phyloP scores from a whole-genome alignment of 352 stramenopile genomes.

The Phytophthora pini region DNA sequence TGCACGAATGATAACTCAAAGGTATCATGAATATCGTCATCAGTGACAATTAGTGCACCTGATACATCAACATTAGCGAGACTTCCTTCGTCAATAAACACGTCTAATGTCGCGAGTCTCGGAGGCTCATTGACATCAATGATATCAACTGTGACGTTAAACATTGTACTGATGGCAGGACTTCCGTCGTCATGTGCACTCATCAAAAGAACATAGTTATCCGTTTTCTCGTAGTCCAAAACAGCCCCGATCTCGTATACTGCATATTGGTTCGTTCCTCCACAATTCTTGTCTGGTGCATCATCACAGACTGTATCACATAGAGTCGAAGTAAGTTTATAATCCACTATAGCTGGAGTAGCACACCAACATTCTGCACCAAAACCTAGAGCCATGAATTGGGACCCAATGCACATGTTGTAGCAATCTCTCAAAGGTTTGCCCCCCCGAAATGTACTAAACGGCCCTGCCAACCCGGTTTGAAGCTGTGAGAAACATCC shows the following conservation, averaged over 20 bases:
- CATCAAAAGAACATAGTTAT: conserved; percentile 16
- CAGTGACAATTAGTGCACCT: conserved; percentile 2
- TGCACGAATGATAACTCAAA: conserved; percentile 4
- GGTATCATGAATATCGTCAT: conserved; percentile 26
- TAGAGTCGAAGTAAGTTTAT: conserved; percentile 3
- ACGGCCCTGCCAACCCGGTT: neutral
- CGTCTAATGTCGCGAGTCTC: conserved; percentile 7
- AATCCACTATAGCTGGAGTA: conserved; percentile 16
- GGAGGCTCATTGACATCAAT: conserved; percentile 33
- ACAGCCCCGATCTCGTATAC: conserved; percentile 30
- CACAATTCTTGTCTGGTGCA: conserved; percentile 23
- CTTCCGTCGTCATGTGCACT: conserved; percentile 23
- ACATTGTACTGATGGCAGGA: conserved; percentile 13
- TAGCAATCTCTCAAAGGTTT: conserved; percentile 26
- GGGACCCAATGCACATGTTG: conserved; percentile 14
- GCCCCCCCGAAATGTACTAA: neutral
- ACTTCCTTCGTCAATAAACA: conserved; percentile 23
- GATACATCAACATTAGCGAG: conserved; percentile 17
- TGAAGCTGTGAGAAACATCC: conserved; percentile 34
- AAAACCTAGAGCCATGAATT: conserved; percentile 36
- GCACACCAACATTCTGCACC: conserved; percentile 30
- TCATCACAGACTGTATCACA: conserved; percentile 26
- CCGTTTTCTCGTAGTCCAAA: conserved; percentile 33
- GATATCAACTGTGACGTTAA: conserved; percentile 25
- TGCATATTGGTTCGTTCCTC: conserved; percentile 25